These are phyloP conservation scores for Chenopodium formosanum DNA, from an alignment of 148 eudicot species.

Conservation along the genomic window DNA sequence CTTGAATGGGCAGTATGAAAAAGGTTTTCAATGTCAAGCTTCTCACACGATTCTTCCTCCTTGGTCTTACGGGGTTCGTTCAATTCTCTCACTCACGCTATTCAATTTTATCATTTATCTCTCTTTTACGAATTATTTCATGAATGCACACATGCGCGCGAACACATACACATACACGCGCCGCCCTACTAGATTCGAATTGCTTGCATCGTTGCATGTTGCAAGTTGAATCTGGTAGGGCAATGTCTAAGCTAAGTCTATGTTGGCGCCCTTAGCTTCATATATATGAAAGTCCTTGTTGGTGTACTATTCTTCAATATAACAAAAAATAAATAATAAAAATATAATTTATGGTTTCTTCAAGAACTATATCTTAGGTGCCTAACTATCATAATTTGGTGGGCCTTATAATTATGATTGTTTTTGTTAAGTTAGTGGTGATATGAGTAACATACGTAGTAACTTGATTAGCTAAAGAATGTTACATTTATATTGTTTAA, in stretches of 20 bases:
- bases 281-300: not conserved
- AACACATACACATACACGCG: not conserved
- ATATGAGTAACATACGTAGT: not conserved
- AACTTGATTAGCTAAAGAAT: not conserved
- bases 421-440: not conserved
- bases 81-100: not conserved
- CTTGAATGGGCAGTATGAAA: constrained; percentile 28
- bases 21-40: constrained; percentile 40
- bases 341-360: not conserved
- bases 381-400: constrained; percentile 3
- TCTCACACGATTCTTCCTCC: constrained; percentile 49
- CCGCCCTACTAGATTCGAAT: not conserved
- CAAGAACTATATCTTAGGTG: not conserved
- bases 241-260: constrained; percentile 2
- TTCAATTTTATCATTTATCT: not conserved
- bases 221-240: not conserved
- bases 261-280: constrained; percentile 11
- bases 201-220: not conserved
- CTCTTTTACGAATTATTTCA: not conserved
- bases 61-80: constrained; percentile 73
- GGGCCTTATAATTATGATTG: not conserved
- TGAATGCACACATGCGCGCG: not conserved
- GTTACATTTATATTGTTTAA: not conserved
- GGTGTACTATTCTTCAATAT: not conserved
- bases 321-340: not conserved